Evolutionary conservation across 306 rosid species (phyloP), one percentile per base, ranked within the genome.

Genomic region (Trifolium repens): DNA sequence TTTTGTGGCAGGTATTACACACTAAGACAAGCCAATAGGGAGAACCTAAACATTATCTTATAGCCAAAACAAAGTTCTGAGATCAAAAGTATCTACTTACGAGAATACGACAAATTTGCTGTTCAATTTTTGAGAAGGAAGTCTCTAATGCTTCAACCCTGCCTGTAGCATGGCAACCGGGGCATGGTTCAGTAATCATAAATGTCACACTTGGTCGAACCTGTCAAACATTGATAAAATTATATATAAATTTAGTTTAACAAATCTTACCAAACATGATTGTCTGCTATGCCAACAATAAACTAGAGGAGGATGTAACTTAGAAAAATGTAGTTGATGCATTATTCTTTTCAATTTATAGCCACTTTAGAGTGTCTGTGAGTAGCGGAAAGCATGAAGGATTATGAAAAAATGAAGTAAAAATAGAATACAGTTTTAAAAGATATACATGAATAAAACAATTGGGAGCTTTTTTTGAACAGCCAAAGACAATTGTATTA

Each of bases 91-190:
- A 57, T 84, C 39, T 37, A 91, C 96, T 90, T 85, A 94, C 97
- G 58, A 94, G 93, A 75, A 84, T 69, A 79, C 94, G 89, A 78
- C 93, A 86, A 68, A 94, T 88, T 90, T 94, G 96, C 82, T 90
- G 96, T 88, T 94, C 99, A 72, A 94, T 94, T 82, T 94, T 94
- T 17, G 96, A 92, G 88, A 90, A 94, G 55, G 93, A 89, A 3
- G 99, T 94, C 84, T 94, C 97, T 66, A 94, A 73, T 70, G 97
- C 97, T 90, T 94, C 99, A 52, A 94, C 96, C 86, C 99, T 90
- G 75, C 99, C 99, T 32, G 97, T 89, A 77, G 91, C 97, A 72
- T 94, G 97, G 88, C 99, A 92, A 78, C 96, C 88, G 59, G 84
- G 16, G 78, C 97, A 94, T 42, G 99, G 97, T 80, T 94, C 99